A percentile compares a stretch with the other conserved stretches of the same genome.
phyloP scores from a whole-genome alignment of 2,329 filamentous ascomycete genomes.

The Peltaster fructicola region DNA sequence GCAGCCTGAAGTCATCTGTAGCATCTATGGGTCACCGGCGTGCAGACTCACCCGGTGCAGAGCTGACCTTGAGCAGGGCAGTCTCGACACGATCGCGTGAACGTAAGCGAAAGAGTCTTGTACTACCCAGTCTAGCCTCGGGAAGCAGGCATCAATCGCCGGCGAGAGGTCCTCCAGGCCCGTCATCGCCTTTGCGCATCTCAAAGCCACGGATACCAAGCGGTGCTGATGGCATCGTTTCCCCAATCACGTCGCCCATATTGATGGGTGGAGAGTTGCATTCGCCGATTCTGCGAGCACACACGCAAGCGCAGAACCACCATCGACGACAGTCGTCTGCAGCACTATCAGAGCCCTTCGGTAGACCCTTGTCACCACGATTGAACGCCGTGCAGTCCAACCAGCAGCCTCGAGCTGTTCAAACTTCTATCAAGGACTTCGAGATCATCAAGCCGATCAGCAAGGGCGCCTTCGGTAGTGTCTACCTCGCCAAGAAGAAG shows the following conservation, averaged over 20 bases:
- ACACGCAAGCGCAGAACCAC: constrained; percentile 38
- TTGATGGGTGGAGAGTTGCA: constrained; percentile 66
- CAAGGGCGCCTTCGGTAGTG: constrained; percentile 94
- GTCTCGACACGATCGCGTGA: constrained; percentile 52
- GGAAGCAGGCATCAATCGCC: constrained; percentile 82
- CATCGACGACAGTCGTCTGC: constrained; percentile 86
- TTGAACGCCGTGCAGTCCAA: constrained; percentile 58
- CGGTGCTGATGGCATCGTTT: constrained; percentile 48
- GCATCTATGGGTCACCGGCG: constrained; percentile 38
- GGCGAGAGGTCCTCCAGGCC: constrained; percentile 52
- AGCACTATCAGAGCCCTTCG: constrained; percentile 51
- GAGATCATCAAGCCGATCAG: constrained; percentile 99
- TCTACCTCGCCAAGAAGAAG: constrained; percentile 97
- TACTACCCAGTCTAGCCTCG: constrained; percentile 49
- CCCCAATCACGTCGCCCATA: constrained; percentile 79
- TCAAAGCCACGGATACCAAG: constrained; percentile 57
- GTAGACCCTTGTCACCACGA: constrained; percentile 60
- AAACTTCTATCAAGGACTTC: constrained; percentile 96
- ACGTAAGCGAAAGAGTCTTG: constrained; percentile 70
- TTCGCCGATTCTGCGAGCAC: constrained; percentile 46
- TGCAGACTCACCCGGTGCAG: constrained; percentile 80
- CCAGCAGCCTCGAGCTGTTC: constrained; percentile 70
- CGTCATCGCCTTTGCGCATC: constrained; percentile 63
- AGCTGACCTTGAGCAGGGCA: constrained; percentile 58
- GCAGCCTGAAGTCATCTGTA: constrained; percentile 67